Conservation (phyloP, 176 grass and related monocot genomes). For the Tillandsia leiboldiana region DNA sequence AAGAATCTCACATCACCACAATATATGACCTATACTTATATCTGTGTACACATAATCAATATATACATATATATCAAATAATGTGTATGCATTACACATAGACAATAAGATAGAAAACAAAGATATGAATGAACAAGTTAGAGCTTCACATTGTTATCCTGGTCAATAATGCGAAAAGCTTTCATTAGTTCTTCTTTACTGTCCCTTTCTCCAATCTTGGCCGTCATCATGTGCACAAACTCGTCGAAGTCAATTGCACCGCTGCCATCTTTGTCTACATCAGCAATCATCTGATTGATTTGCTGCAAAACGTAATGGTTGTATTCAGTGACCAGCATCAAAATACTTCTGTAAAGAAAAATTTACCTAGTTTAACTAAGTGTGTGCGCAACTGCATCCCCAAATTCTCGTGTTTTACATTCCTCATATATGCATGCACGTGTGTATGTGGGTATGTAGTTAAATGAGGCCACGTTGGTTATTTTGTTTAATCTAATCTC, state of each 20-base stretch:
- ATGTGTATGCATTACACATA: not conserved
- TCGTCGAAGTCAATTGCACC: conserved; percentile 83
- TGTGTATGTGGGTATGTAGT: too few relatives aligned
- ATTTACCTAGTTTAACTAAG: too few relatives aligned
- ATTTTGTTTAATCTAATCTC: too few relatives aligned
- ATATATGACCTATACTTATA: not conserved
- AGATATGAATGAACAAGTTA: not conserved
- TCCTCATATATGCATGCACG: too few relatives aligned
- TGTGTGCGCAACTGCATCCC: too few relatives aligned
- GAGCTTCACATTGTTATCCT: conserved; percentile 54
- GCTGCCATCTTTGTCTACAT: conserved; percentile 76
- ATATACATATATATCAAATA: not conserved
- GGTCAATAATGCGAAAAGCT: conserved; percentile 66
- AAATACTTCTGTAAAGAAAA: too few relatives aligned
- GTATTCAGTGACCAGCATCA: not conserved
- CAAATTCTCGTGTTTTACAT: too few relatives aligned
- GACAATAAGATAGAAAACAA: not conserved
- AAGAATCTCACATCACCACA: not conserved
- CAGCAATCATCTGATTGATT: conserved; percentile 66
- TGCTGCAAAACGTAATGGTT: conserved; percentile 32
- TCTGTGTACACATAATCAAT: not conserved
- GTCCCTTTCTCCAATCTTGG: conserved; percentile 78
- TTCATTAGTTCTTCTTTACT: conserved; percentile 50
- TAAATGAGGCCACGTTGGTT: too few relatives aligned
- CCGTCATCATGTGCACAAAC: conserved; percentile 78